These are phyloP conservation scores for Aeminium ludgeri DNA, from an alignment of 495 filamentous ascomycete genomes.

Conservation along the genomic window DNA sequence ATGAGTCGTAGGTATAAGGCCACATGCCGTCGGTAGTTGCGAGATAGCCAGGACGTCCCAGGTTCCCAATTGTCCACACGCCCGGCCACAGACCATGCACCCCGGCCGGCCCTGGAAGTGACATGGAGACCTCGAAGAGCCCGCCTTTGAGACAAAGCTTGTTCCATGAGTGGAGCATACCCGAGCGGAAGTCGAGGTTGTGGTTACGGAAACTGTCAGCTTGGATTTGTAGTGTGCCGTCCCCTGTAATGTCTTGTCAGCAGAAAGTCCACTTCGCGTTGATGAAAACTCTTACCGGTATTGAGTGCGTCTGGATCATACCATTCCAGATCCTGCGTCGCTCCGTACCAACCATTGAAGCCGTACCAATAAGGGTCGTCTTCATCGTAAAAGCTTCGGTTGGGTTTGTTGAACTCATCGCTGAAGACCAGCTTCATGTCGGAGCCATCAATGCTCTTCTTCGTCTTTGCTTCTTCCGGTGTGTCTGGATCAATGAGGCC, in stretches of 20 bases:
- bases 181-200: conserved; percentile 52
- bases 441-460: conserved; percentile 40
- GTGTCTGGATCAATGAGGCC: conserved; percentile 59
- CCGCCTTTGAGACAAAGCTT: conserved; percentile 64
- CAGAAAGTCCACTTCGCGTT: no score
- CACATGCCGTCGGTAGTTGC: conserved; percentile 24
- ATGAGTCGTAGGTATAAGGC: conserved; percentile 65
- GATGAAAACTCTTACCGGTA: conserved; percentile 24
- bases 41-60: conserved; percentile 23
- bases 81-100: conserved; percentile 62
- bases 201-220: conserved; percentile 56
- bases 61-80: conserved; percentile 46
- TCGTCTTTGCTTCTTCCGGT: conserved; percentile 39
- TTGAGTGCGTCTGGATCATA: conserved; percentile 65
- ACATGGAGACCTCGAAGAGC: conserved; percentile 59
- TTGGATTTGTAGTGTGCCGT: conserved; percentile 48
- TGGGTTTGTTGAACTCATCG: conserved; percentile 59
- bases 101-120: conserved; percentile 53
- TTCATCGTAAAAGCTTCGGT: conserved; percentile 54
- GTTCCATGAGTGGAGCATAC: conserved; percentile 76
- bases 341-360: conserved; percentile 66
- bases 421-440: conserved; percentile 57
- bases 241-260: conserved; percentile 18
- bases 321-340: conserved; percentile 66
- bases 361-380: conserved; percentile 59